Percentiles rank a stretch among this genome's conserved stretches.
phyloP scores from a whole-genome alignment of 148 eudicot genomes.

The Silene conica region DNA sequence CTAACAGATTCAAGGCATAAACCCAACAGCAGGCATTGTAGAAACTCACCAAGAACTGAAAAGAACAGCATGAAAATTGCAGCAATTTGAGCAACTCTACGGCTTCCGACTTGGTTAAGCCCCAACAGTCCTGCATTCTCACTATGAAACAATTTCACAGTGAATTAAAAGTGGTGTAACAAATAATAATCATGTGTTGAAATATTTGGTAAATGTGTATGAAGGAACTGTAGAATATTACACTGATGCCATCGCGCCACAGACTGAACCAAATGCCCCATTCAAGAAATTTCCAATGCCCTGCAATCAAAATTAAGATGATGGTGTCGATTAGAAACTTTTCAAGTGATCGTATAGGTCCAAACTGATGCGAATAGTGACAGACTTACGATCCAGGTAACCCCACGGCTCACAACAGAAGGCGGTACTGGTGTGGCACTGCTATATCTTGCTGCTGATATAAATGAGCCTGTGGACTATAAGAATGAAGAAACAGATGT shows the following conservation, averaged over 20 bases:
- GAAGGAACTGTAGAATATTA: conserved; percentile 27
- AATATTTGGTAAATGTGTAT: not conserved
- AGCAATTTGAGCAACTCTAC: conserved; percentile 73
- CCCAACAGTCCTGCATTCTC: conserved; percentile 87
- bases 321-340: not conserved
- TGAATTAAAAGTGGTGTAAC: not conserved
- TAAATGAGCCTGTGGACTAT: conserved; percentile 87
- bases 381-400: conserved; percentile 83
- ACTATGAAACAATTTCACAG: conserved; percentile 30
- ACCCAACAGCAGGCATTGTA: no score
- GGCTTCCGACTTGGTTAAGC: conserved; percentile 74
- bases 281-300: conserved; percentile 68
- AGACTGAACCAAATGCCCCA: conserved; percentile 64
- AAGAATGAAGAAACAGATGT: conserved; percentile 9
- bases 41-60: conserved; percentile 65
- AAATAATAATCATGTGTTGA: not conserved
- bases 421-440: conserved; percentile 82
- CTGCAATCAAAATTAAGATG: conserved; percentile 27
- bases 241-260: conserved; percentile 88
- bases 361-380: not conserved
- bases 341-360: not conserved
- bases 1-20: no score
- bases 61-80: conserved; percentile 87
- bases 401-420: conserved; percentile 71
- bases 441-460: conserved; percentile 61